Evolutionary conservation across 331 rosid species (phyloP), one percentile per base, ranked within the genome.

Genomic region (Rosa hybrid): DNA sequence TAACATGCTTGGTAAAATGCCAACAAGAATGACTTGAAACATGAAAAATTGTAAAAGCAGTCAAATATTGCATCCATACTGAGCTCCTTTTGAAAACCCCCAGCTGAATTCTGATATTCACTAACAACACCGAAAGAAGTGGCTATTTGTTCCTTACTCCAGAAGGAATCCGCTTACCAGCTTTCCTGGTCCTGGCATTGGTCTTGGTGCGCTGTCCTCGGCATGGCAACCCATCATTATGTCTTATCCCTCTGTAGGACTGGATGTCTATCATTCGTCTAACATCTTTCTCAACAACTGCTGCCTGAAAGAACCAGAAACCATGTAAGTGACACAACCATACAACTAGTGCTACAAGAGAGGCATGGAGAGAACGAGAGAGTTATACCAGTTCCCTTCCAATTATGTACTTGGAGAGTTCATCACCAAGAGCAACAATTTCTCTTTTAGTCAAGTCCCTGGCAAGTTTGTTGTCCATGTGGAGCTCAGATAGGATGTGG

Each of bases 151-250:
- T 74, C 81, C 65, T 81, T 45, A 7, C 67, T 11, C 84, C 87
- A 13, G 30, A 21, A 10, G 67, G 49, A 79, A 83, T 75, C 8
- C 80, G 82, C 77, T 79, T 76, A 27, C 80, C 75, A 20, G 78
- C 81, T 86, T 82, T 91, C 84, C 85, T 77, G 72, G 98, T 94
- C 80, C 92, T 89, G 45, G 98, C 91, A 78, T 94, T 94, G 12
- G 98, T 91, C 78, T 86, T 90, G 12, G 98, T 94, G 49, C 96
- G 85, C 82, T 94, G 98, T 45, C 98, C 97, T 54, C 96, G 83
- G 84, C 96, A 91, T 1, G 97, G 98, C 72, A 94, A 82, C 41
- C 86, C 85, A 68, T 89, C 91, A 0, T 63, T 81, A 18, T 94
- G 98, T 72, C 98, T 90, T 30, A 87, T 81, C 76, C 98, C 98